Evolutionary conservation across 2,329 filamentous ascomycete species (phyloP).

Genomic region (Nectriaceae sp.): DNA sequence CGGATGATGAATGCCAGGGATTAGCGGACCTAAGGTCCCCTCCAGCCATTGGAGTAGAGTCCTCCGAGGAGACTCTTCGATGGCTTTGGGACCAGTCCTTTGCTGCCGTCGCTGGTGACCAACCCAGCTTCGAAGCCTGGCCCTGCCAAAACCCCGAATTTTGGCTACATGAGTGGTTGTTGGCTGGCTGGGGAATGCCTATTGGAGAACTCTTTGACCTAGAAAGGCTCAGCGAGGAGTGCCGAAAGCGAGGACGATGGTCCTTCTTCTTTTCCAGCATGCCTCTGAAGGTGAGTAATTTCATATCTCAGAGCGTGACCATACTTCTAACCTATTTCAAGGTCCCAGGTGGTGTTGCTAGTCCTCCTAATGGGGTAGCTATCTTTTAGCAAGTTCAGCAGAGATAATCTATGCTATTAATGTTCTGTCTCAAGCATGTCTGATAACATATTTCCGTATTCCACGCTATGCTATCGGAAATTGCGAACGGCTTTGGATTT

Average conservation of each 20-base stretch:
- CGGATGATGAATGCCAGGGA: constrained; percentile 37
- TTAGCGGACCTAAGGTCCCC: constrained; percentile 33
- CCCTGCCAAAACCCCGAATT: constrained; percentile 36
- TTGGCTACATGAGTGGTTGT: constrained; percentile 45
- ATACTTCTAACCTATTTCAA: constrained; percentile 4
- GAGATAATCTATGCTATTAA: too few species aligned
- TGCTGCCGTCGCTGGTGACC: constrained; percentile 58
- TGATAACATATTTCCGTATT: background rate
- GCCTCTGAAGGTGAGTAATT: constrained; percentile 39
- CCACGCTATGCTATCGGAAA: too few species aligned
- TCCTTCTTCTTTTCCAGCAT: constrained; percentile 51
- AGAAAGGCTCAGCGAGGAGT: constrained; percentile 43
- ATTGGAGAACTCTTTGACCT: constrained; percentile 39
- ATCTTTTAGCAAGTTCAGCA: too few species aligned
- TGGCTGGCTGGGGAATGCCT: constrained; percentile 51
- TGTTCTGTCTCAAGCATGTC: background rate
- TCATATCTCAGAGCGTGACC: background rate
- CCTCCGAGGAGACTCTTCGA: constrained; percentile 47
- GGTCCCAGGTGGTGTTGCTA: constrained; percentile 39
- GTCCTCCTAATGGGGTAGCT: constrained; percentile 40
- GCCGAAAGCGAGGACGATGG: constrained; percentile 52
- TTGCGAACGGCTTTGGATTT: too few species aligned
- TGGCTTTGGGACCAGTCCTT: constrained; percentile 62
- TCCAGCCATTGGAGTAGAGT: constrained; percentile 46
- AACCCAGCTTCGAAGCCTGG: constrained; percentile 53